Percentiles rank a stretch among this genome's conserved stretches.
Conservation (phyloP, 2,329 filamentous ascomycete genomes). For the Calonectria hawksworthii region DNA sequence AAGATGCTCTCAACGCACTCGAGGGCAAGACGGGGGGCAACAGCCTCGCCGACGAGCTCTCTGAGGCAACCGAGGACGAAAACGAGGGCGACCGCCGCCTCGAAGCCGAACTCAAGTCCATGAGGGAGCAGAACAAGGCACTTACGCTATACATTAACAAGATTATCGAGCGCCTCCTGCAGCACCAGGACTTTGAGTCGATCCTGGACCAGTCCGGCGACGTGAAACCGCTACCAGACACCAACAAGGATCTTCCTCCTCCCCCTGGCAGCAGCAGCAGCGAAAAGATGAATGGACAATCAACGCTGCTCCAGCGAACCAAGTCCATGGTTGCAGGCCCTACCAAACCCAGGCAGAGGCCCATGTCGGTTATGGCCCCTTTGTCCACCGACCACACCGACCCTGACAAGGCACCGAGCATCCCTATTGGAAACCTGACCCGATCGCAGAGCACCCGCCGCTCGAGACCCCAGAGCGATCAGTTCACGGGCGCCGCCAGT, state of each 20-base stretch:
- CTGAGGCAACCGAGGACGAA: slow-evolving; percentile 74
- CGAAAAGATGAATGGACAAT: slow-evolving; percentile 51
- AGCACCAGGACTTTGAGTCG: slow-evolving; percentile 94
- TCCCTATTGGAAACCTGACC: slow-evolving; percentile 74
- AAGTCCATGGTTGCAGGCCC: slow-evolving; percentile 68
- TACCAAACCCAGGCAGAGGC: slow-evolving; percentile 64
- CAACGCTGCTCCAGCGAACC: slow-evolving; percentile 71
- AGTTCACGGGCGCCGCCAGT: slow-evolving; percentile 74
- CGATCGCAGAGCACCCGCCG: slow-evolving; percentile 69
- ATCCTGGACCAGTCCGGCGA: slow-evolving; percentile 87
- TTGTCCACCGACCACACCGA: slow-evolving; percentile 67
- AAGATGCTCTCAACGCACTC: slow-evolving; percentile 74
- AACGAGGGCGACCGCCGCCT: slow-evolving; percentile 74
- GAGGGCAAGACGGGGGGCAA: slow-evolving; percentile 68
- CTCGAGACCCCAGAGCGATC: slow-evolving; percentile 73
- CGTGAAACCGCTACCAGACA: slow-evolving; percentile 59
- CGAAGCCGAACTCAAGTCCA: slow-evolving; percentile 82
- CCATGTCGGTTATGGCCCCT: slow-evolving; percentile 70
- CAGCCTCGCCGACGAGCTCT: slow-evolving; percentile 90
- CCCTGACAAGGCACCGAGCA: slow-evolving; percentile 81
- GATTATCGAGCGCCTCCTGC: slow-evolving; percentile 94
- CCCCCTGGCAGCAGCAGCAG: slow-evolving; percentile 59
- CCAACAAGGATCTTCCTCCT: slow-evolving; percentile 88
- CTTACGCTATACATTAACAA: slow-evolving; percentile 98
- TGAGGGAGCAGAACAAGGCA: slow-evolving; percentile 97